These are phyloP conservation scores for Stagonosporopsis vannaccii DNA, from an alignment of 2,329 filamentous ascomycete species.

Conservation along the genomic window DNA sequence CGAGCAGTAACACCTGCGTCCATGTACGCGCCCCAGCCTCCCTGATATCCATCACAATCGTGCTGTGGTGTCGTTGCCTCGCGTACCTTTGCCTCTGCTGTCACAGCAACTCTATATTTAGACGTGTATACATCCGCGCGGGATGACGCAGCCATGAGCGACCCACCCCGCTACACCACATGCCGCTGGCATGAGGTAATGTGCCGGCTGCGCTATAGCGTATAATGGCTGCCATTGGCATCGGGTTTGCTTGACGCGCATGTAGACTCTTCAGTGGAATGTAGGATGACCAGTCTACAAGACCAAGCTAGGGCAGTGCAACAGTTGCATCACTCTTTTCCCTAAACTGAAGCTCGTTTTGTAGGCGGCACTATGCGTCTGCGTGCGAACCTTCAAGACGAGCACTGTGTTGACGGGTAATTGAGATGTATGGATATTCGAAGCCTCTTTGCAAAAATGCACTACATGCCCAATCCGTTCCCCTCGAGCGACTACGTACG, in stretches of 20 bases:
- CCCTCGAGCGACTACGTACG: conserved; percentile 9
- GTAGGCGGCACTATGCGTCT: neutral
- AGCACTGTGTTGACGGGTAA: neutral
- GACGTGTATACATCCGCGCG: conserved; percentile 11
- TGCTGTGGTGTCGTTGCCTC: conserved; percentile 12
- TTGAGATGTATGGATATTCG: conserved; percentile 1
- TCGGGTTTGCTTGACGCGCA: neutral
- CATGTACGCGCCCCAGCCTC: conserved; percentile 18
- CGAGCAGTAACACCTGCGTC: conserved; percentile 2
- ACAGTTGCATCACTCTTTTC: neutral
- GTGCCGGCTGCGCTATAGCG: neutral
- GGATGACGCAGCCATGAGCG: conserved; percentile 14
- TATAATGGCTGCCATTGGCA: neutral
- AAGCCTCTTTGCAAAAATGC: conserved; percentile 8
- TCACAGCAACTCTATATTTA: conserved; percentile 16
- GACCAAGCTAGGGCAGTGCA: conserved; percentile 1
- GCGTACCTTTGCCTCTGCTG: conserved; percentile 17
- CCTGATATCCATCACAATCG: conserved; percentile 3
- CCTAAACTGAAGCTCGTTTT: neutral
- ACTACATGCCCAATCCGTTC: neutral
- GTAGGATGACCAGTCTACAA: conserved; percentile 5
- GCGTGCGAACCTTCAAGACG: neutral
- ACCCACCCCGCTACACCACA: conserved; percentile 14
- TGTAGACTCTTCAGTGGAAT: neutral
- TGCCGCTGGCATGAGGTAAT: neutral